Percentiles rank a stretch among this genome's conserved stretches.
Conservation (phyloP, 257 asterid genomes). For the Handroanthus guayacan region DNA sequence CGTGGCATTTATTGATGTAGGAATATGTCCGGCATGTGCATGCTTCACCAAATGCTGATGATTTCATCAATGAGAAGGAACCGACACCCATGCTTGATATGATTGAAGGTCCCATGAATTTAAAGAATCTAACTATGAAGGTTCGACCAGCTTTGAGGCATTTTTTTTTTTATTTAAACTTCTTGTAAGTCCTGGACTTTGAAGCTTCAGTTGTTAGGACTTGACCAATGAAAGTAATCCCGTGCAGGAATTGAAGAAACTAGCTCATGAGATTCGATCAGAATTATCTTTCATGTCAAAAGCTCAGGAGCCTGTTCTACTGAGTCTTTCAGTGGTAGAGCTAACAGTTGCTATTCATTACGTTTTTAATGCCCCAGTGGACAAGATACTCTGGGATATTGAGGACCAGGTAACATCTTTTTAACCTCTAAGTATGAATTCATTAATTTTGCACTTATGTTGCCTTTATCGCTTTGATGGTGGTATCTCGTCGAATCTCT, state of each 20-base stretch:
- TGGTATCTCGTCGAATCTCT: background rate
- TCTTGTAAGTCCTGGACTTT: conserved; percentile 12
- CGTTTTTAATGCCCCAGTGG: conserved; percentile 80
- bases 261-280: conserved; percentile 80
- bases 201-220: conserved; percentile 13
- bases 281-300: conserved; percentile 58
- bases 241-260: conserved; percentile 83
- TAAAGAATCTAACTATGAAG: conserved; percentile 76
- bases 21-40: conserved; percentile 42
- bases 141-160: conserved; percentile 41
- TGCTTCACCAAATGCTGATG: conserved; percentile 51
- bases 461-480: conserved; percentile 9
- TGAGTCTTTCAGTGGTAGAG: conserved; percentile 75
- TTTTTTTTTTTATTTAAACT: conserved; percentile 19
- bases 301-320: conserved; percentile 48
- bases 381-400: conserved; percentile 92
- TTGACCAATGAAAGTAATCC: conserved; percentile 32
- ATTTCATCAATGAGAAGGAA: conserved; percentile 48
- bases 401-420: conserved; percentile 77
- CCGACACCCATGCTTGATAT: conserved; percentile 81
- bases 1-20: conserved; percentile 50
- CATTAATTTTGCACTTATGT: background rate
- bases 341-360: conserved; percentile 85
- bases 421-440: conserved; percentile 15
- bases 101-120: conserved; percentile 72